Conservation (phyloP, 176 grass and related monocot genomes). For the Rhynchospora breviuscula region DNA sequence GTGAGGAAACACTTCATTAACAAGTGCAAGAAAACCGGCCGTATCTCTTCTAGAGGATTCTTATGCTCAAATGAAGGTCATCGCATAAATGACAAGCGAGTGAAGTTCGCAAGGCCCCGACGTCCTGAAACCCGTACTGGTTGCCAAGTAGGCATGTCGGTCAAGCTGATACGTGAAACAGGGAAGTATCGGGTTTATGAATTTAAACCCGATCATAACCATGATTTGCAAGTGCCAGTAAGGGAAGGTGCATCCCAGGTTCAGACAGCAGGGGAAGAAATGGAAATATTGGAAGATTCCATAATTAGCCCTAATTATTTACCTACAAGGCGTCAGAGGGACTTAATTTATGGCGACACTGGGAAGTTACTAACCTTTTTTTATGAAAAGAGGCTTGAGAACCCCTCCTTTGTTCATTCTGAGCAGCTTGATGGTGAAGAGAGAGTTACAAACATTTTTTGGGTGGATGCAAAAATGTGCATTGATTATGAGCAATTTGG, state of each 20-base stretch:
- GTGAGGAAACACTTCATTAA: conserved; percentile 26
- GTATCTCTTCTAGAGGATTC: conserved; percentile 17
- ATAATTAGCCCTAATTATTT: conserved; percentile 28
- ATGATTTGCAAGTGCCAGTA: conserved; percentile 21
- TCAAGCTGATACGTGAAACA: conserved; percentile 19
- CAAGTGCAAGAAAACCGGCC: conserved; percentile 12
- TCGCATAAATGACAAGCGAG: conserved; percentile 4
- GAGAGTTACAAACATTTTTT: conserved; percentile 55
- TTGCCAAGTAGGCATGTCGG: conserved; percentile 24
- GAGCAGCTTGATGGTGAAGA: conserved; percentile 57
- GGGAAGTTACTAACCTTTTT: conserved; percentile 38
- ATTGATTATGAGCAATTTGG: conserved; percentile 51
- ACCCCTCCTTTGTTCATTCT: conserved; percentile 46
- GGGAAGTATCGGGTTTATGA: conserved; percentile 22
- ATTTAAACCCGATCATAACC: conserved; percentile 24
- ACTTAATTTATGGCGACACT: conserved; percentile 36
- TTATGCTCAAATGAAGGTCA: conserved; percentile 31
- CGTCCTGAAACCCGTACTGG: conserved; percentile 27
- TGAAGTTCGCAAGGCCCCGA: conserved; percentile 8
- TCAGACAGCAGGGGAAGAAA: conserved; percentile 16
- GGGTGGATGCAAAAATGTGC: conserved; percentile 52
- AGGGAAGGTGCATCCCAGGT: conserved; percentile 12
- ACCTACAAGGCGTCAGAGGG: conserved; percentile 25
- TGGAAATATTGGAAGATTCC: conserved; percentile 25
- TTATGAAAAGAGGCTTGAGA: conserved; percentile 27